Evolutionary conservation across 257 asterid species (phyloP), one percentile per base, ranked within the genome.

Genomic region (Solanum bulbocastanum): DNA sequence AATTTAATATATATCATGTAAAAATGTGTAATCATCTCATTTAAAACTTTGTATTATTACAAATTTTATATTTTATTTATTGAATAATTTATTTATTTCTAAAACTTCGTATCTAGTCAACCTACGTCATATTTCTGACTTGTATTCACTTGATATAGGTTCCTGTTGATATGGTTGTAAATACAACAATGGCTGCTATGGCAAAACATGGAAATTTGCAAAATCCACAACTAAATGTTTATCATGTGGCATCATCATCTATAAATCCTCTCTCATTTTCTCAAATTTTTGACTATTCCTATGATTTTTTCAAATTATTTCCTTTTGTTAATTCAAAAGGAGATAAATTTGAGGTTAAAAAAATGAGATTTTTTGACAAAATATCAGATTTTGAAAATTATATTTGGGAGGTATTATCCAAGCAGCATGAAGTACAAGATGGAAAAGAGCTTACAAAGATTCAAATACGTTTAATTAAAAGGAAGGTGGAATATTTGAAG

Each of bases 181-280:
- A 91, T 83, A 68, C 93, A 42, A 89, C 91, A 2, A 88, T 92
- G 40, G 94, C 91, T 39, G 93, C 94, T 3, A 84, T 90, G 6
- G 95, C 92, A 1, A 91, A 93, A 88, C 89, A 90, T 73, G 94
- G 93, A 15, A 73, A 2, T 22, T 3, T 33, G 6, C 8, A 87
- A 20, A 87, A 49, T 25, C 83, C 88, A 13, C 23, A 75, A 30
- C 4, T 85, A 37, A 89, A 86, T 46, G 91, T 91, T 23, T 91
- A 92, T 36, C 39, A 36, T 36, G 39, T 36, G 39, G 39, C 39
- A 6, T 36, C 39, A 36, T 88, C 90, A 33, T 36, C 3, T n/a
- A 20, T 49, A 1, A 92, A 93, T 30, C 90, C 93, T 33, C 30
- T 66, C 7, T 6, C 62, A 40, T 25, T 40, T 10, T 40, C 58